phyloP scores from a whole-genome alignment of 2,329 filamentous ascomycete genomes.

The Plenodomus biglobosus region DNA sequence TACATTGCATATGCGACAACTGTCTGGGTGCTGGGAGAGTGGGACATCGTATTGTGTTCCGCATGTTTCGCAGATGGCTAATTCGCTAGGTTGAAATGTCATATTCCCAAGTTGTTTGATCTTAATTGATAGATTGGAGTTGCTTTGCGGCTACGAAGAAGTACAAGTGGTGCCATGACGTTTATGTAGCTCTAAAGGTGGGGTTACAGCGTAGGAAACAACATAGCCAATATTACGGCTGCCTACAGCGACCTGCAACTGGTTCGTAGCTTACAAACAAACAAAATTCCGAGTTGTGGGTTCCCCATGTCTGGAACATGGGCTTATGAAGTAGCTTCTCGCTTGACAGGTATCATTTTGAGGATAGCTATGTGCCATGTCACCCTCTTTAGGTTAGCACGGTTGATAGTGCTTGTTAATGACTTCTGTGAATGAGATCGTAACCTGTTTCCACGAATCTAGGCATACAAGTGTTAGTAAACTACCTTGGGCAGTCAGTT shows the following conservation, averaged over 20 bases:
- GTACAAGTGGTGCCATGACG: not conserved
- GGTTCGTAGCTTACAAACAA: not conserved
- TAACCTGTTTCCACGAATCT: too few species aligned
- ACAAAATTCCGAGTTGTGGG: not conserved
- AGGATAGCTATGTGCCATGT: too few species aligned
- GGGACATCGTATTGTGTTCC: slow-evolving; percentile 67
- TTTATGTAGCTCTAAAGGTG: not conserved
- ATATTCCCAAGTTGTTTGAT: slow-evolving; percentile 12
- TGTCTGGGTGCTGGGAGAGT: slow-evolving; percentile 52
- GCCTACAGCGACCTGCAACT: not conserved
- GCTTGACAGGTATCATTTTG: not conserved
- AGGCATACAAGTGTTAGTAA: too few species aligned
- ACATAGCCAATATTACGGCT: not conserved
- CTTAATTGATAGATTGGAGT: not conserved
- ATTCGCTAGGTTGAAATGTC: slow-evolving; percentile 40
- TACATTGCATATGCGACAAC: slow-evolving; percentile 73
- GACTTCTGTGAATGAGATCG: too few species aligned
- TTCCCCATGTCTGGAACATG: not conserved
- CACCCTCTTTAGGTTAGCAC: too few species aligned
- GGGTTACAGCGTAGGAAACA: not conserved
- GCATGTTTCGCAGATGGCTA: slow-evolving; percentile 67
- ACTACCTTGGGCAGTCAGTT: too few species aligned
- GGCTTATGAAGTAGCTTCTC: not conserved
- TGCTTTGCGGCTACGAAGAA: not conserved
- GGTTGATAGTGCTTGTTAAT: too few species aligned